phyloP scores from a whole-genome alignment of 805 yeast species.

The Sungouiozyma ichnusensis region DNA sequence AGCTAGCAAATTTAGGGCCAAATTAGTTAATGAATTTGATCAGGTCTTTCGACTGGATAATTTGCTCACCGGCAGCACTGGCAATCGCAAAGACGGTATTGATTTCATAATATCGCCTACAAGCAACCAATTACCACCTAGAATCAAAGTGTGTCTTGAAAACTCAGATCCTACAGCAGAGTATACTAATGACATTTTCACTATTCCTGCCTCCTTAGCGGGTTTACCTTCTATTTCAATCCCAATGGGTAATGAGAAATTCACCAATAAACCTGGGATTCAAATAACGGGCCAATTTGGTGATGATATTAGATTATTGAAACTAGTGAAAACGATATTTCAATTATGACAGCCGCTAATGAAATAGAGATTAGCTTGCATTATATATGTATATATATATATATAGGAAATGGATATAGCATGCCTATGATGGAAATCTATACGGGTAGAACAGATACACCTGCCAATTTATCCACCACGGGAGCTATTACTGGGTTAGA shows the following conservation, averaged over 20 bases:
- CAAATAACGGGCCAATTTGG: constrained; percentile 85
- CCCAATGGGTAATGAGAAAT: constrained; percentile 39
- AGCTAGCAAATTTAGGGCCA: constrained; percentile 59
- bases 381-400: constrained; percentile 1
- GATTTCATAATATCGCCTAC: constrained; percentile 76
- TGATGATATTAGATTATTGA: constrained; percentile 55
- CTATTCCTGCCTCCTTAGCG: constrained; percentile 85
- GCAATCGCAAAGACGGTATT: constrained; percentile 32
- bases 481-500: constrained; percentile 82
- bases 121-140: constrained; percentile 46
- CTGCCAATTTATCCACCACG: constrained; percentile 49
- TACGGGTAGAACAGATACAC: constrained; percentile 58
- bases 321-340: constrained; percentile 16
- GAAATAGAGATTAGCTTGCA: no score
- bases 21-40: constrained; percentile 57
- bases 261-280: constrained; percentile 40
- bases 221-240: constrained; percentile 80
- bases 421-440: constrained; percentile 16
- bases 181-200: constrained; percentile 72
- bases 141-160: constrained; percentile 31
- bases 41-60: constrained; percentile 45
- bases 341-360: not conserved
- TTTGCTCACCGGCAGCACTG: constrained; percentile 21
- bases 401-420: not conserved
- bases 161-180: constrained; percentile 42